Evolutionary conservation across 1,284 basidiomycete species (phyloP), one percentile per base, ranked within the genome.

Genomic region (Sanghuangporus sanghuang): DNA sequence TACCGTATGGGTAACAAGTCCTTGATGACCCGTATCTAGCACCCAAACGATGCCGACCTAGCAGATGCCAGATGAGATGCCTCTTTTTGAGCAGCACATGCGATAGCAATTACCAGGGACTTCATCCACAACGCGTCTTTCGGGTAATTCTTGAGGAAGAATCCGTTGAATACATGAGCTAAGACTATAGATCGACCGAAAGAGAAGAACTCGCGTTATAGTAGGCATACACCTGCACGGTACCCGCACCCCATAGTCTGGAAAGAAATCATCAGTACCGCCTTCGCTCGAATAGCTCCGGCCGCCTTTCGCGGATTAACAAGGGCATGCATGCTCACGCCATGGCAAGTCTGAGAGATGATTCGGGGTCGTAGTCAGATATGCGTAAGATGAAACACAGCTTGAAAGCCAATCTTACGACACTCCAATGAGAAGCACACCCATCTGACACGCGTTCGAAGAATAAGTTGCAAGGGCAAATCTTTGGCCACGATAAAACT

Each of bases 21-120:
- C 63, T 53, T 66, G 65, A 42, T 66, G 65, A 3, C 48, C 56
- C 32, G 65, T 64, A 44, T 66, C 65, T 14, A 66, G 52, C 23
- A 48, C 49, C 65, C 65, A 64, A 1, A 59, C 60, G 11, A 57
- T 11, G 36, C 54, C 35, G n/a, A 66, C 60, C 64, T 64, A 36
- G 4, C 7, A 46, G 52, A n/a, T 16, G 48, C 9, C 18, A 27
- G 32, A n/a, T 32, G 5, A 55, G 18, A 11, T 18, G 35, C 12
- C 5, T 36, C 18, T 21, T 38, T 39, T n/a, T 40, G 1, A 7
- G 8, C 5, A 18, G 16, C 7, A 18, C 16, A 18, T 7, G 3
- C 27, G 27, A 32, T 12, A 16, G 6, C 27, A 48, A 38, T 1
- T 50, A 64, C 64, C 38, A 65, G 38, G 5, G 23, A 6, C 56